Evolutionary conservation across 2,329 filamentous ascomycete species (phyloP).

Genomic region (Alternaria solani): DNA sequence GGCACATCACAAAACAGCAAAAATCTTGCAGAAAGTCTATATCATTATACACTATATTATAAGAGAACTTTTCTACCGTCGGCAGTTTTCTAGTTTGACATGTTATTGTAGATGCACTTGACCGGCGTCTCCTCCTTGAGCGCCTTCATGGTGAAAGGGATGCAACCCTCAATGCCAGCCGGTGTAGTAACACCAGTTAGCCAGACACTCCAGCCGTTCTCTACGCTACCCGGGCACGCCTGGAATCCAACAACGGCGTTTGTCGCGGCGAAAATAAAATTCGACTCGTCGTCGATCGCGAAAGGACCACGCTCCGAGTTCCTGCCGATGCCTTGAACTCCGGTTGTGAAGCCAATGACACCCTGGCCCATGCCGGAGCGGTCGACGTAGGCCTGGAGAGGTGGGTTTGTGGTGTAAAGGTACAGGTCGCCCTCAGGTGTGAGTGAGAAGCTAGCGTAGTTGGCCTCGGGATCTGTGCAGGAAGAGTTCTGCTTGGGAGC

Average conservation of each 20-base stretch:
- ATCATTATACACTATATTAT: not conserved
- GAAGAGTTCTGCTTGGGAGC: conserved; percentile 55
- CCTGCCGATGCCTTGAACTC: not conserved
- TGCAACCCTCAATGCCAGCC: conserved; percentile 44
- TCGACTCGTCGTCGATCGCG: not conserved
- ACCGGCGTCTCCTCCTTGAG: conserved; percentile 15
- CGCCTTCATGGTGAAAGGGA: conserved; percentile 41
- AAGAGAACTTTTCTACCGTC: not conserved
- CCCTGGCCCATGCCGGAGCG: conserved; percentile 31
- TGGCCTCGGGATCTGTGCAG: conserved; percentile 51
- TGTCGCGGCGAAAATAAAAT: not conserved
- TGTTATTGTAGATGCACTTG: conserved; percentile 22
- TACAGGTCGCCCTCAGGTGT: conserved; percentile 51
- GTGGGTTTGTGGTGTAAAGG: conserved; percentile 56
- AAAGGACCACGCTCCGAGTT: not conserved
- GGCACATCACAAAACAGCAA: not conserved
- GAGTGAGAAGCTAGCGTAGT: conserved; percentile 61
- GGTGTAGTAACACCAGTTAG: conserved; percentile 38
- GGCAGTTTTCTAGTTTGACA: not conserved
- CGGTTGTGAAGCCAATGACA: not conserved
- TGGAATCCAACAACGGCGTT: not conserved
- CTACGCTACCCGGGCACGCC: not conserved
- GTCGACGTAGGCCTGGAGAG: conserved; percentile 62
- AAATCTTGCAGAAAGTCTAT: not conserved
- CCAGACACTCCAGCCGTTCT: not conserved